Evolutionary conservation across 2,329 filamentous ascomycete species (phyloP).

Genomic region (Davidsoniella neocaledoniae): DNA sequence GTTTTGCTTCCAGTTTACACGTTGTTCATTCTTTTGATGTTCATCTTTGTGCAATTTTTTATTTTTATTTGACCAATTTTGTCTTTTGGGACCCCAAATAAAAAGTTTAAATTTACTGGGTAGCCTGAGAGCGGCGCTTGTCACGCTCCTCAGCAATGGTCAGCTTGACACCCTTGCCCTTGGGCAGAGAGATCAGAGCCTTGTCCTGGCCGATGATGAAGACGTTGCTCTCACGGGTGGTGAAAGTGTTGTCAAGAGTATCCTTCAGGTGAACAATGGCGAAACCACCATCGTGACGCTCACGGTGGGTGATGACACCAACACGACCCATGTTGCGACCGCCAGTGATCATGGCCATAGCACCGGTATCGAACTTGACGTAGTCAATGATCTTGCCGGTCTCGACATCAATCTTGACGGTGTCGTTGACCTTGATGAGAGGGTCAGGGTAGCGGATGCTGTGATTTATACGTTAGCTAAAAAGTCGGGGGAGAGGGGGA

Average conservation of each 20-base stretch:
- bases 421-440: slow-evolving; percentile 98
- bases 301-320: slow-evolving; percentile 99
- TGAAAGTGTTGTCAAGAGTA: slow-evolving; percentile 99
- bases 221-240: slow-evolving; percentile 98
- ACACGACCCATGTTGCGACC: slow-evolving; percentile 99
- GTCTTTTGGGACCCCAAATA: slow-evolving; percentile 2
- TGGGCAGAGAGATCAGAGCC: slow-evolving; percentile 98
- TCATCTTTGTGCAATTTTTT: slow-evolving; percentile 7
- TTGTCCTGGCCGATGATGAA: slow-evolving; percentile 98
- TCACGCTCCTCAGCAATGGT: slow-evolving; percentile 98
- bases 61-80: not conserved
- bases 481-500: slow-evolving; percentile 15
- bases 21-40: slow-evolving; percentile 7
- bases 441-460: slow-evolving; percentile 99
- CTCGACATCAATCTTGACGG: slow-evolving; percentile 93
- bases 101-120: slow-evolving; percentile 28
- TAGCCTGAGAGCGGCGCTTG: slow-evolving; percentile 60
- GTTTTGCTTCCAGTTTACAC: slow-evolving; percentile 6
- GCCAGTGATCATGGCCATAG: slow-evolving; percentile 96
- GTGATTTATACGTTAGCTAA: slow-evolving; percentile 25
- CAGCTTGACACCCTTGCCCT: slow-evolving; percentile 99
- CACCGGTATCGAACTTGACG: slow-evolving; percentile 97
- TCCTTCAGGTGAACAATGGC: slow-evolving; percentile 99
- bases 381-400: slow-evolving; percentile 97
- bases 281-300: slow-evolving; percentile 99